Conservation (phyloP, 495 filamentous ascomycete genomes). For the Penicillium longicatenatum region DNA sequence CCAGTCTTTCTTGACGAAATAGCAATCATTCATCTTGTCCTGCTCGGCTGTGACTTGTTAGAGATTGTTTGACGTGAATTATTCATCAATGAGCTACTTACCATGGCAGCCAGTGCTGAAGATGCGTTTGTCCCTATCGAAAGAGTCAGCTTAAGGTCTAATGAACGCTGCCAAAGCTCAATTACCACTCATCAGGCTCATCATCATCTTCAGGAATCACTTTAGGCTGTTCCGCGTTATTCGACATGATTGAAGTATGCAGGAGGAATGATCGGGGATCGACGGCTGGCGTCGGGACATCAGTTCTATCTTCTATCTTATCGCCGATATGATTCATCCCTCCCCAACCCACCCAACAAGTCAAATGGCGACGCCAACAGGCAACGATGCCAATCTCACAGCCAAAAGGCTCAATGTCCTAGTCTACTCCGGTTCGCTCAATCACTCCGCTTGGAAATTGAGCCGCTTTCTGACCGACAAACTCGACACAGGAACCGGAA, state of each 20-base stretch:
- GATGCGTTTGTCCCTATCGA: slow-evolving; percentile 86
- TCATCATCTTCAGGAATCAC: slow-evolving; percentile 64
- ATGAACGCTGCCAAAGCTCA: neutral
- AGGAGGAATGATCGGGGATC: slow-evolving; percentile 10
- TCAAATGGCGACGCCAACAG: slow-evolving; percentile 34
- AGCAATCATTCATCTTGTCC: slow-evolving; percentile 89
- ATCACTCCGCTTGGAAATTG: slow-evolving; percentile 19
- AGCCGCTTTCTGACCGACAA: slow-evolving; percentile 32
- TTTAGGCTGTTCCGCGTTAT: slow-evolving; percentile 37
- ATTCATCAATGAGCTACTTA: slow-evolving; percentile 40
- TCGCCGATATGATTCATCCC: slow-evolving; percentile 18
- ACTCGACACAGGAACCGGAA: slow-evolving; percentile 68
- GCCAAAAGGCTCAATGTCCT: slow-evolving; percentile 77
- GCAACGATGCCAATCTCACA: slow-evolving; percentile 51
- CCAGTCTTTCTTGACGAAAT: slow-evolving; percentile 97
- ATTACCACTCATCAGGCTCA: slow-evolving; percentile 93
- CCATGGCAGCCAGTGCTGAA: slow-evolving; percentile 94
- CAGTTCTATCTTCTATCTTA: slow-evolving; percentile 25
- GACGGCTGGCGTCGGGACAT: slow-evolving; percentile 12
- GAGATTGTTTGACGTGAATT: neutral
- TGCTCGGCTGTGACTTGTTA: slow-evolving; percentile 69
- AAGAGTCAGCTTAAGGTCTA: slow-evolving; percentile 17
- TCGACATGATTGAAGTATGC: slow-evolving; percentile 37
- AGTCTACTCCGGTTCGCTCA: slow-evolving; percentile 74
- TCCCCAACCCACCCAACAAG: slow-evolving; percentile 13